phyloP scores from a whole-genome alignment of 2,329 filamentous ascomycete genomes.

The Colletotrichum phormii region DNA sequence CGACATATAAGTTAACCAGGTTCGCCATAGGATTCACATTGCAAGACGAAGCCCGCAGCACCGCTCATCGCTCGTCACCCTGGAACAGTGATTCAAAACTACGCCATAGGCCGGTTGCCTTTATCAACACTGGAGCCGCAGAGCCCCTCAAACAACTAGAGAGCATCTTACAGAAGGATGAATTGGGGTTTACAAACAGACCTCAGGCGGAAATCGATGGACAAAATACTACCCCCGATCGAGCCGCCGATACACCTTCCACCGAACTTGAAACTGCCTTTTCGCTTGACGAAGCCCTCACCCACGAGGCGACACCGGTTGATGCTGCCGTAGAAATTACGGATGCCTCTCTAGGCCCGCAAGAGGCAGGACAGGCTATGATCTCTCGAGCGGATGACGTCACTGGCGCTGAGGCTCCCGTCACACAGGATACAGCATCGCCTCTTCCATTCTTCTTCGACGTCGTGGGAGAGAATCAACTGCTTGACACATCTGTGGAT shows the following conservation, averaged over 20 bases:
- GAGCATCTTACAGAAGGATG: constrained; percentile 36
- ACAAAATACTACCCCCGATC: background rate
- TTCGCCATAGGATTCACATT: constrained; percentile 34
- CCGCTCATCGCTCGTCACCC: constrained; percentile 49
- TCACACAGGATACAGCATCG: background rate
- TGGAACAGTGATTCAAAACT: constrained; percentile 55
- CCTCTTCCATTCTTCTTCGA: constrained; percentile 52
- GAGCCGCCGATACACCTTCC: background rate
- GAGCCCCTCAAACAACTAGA: constrained; percentile 60
- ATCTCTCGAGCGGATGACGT: background rate
- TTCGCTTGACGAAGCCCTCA: background rate
- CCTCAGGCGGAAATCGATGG: background rate
- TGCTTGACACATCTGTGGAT: constrained; percentile 7
- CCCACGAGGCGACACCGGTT: background rate
- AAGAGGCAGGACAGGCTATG: background rate
- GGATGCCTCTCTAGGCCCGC: background rate
- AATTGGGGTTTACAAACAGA: background rate
- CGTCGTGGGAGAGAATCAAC: constrained; percentile 45
- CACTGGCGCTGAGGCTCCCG: background rate
- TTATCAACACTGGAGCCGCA: constrained; percentile 65
- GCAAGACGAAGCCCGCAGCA: constrained; percentile 41
- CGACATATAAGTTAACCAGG: background rate
- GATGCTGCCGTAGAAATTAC: background rate
- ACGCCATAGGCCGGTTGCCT: constrained; percentile 61
- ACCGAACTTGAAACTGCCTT: background rate